phyloP scores from a whole-genome alignment of 306 rosid species.

The Lathyrus oleraceus region DNA sequence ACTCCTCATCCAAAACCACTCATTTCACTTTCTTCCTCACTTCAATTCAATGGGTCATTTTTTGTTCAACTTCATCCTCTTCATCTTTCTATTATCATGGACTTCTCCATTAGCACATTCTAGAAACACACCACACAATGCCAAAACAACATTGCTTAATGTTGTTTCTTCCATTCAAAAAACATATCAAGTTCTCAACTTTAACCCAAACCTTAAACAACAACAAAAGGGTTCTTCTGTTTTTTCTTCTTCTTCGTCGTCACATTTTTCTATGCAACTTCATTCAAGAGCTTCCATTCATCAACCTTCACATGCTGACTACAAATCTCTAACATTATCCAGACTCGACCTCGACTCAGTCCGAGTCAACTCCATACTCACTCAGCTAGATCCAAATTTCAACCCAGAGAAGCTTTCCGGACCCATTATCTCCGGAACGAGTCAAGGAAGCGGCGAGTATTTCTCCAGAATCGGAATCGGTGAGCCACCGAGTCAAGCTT shows the following conservation, averaged over 20 bases:
- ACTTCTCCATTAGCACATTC: slow-evolving; percentile 31
- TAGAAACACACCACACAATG: slow-evolving; percentile 34
- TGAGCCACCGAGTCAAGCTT: slow-evolving; percentile 60
- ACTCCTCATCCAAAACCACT: not conserved
- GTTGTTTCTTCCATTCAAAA: slow-evolving; percentile 49
- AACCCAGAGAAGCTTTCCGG: not conserved
- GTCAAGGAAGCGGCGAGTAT: slow-evolving; percentile 97
- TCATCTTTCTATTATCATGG: slow-evolving; percentile 27
- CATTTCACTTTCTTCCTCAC: not conserved
- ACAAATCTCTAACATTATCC: slow-evolving; percentile 18
- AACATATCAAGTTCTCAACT: slow-evolving; percentile 35
- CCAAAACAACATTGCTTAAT: slow-evolving; percentile 51
- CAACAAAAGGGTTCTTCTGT: not conserved
- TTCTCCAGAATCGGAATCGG: slow-evolving; percentile 88
- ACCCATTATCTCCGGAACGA: slow-evolving; percentile 66
- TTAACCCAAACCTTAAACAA: slow-evolving; percentile 24
- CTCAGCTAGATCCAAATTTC: slow-evolving; percentile 1
- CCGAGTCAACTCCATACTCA: not conserved
- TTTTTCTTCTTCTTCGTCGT: slow-evolving; percentile 24
- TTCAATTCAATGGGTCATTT: slow-evolving; percentile 26
- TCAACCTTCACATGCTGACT: not conserved
- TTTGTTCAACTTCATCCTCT: slow-evolving; percentile 12
- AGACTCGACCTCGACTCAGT: slow-evolving; percentile 12
- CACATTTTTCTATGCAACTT: not conserved
- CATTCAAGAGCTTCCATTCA: slow-evolving; percentile 13